Conservation (phyloP, 805 yeast species). For the Suhomyces sp. region DNA sequence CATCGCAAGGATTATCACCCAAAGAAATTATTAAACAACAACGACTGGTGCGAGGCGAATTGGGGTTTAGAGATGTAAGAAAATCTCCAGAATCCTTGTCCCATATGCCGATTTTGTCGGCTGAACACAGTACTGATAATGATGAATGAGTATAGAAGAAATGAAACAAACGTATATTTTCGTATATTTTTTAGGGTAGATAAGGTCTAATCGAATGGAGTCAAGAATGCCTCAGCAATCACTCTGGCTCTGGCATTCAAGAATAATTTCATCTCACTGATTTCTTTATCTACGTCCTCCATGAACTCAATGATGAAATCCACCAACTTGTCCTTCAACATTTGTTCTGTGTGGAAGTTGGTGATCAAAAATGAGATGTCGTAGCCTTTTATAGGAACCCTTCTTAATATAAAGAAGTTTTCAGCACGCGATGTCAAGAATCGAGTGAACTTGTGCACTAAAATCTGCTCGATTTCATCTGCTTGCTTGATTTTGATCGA, state of each 20-base stretch:
- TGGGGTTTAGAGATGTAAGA: not conserved
- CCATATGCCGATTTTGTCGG: not conserved
- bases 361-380: conserved; percentile 92
- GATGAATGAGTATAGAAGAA: not conserved
- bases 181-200: not conserved
- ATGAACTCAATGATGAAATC: conserved; percentile 97
- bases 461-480: conserved; percentile 91
- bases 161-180: not conserved
- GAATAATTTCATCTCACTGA: conserved; percentile 96
- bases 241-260: conserved; percentile 97
- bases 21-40: conserved; percentile 24
- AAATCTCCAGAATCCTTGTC: not conserved
- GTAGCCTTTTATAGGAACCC: conserved; percentile 86
- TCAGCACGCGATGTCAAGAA: conserved; percentile 96
- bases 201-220: conserved; percentile 80
- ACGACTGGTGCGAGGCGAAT: not conserved
- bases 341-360: conserved; percentile 90
- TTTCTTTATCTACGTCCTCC: conserved; percentile 99
- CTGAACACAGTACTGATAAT: not conserved
- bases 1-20: conserved; percentile 30
- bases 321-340: conserved; percentile 92
- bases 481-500: conserved; percentile 94
- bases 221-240: conserved; percentile 92
- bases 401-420: conserved; percentile 84
- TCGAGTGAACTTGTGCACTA: conserved; percentile 92